Percentiles rank a stretch among this genome's conserved stretches.
These are phyloP conservation scores for Solanum clarkiae DNA, from an alignment of 257 asterid species.

Conservation along the genomic window DNA sequence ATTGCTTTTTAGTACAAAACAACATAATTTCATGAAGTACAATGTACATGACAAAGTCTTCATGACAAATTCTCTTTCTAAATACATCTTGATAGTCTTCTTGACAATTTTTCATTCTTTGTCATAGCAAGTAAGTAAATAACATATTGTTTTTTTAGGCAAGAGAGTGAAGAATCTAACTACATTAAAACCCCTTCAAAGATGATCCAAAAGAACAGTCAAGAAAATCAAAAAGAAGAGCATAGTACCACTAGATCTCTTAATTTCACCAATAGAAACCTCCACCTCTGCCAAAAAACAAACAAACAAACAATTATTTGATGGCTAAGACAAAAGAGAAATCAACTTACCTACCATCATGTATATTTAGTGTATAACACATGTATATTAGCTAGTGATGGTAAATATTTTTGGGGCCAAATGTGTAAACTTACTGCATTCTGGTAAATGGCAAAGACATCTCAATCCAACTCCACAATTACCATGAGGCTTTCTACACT, in stretches of 20 bases:
- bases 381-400: not conserved
- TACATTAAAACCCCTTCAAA: not conserved
- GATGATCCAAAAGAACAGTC: not conserved
- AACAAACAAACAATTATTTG: not conserved
- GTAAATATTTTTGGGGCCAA: not conserved
- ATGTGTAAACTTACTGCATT: constrained; percentile 38
- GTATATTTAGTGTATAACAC: not conserved
- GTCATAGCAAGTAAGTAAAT: not conserved
- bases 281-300: constrained; percentile 31
- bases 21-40: not conserved
- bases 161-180: not conserved
- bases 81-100: not conserved
- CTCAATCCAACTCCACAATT: constrained; percentile 55
- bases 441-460: constrained; percentile 45
- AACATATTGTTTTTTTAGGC: not conserved
- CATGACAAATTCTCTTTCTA: not conserved
- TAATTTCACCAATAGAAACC: constrained; percentile 28
- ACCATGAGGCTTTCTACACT: constrained; percentile 42
- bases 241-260: constrained; percentile 12
- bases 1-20: not conserved
- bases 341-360: not conserved
- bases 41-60: not conserved
- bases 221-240: constrained; percentile 14
- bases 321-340: not conserved
- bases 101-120: not conserved